Evolutionary conservation across 352 stramenopile genomes (phyloP).

Genomic region (Phytophthora agathidicida): DNA sequence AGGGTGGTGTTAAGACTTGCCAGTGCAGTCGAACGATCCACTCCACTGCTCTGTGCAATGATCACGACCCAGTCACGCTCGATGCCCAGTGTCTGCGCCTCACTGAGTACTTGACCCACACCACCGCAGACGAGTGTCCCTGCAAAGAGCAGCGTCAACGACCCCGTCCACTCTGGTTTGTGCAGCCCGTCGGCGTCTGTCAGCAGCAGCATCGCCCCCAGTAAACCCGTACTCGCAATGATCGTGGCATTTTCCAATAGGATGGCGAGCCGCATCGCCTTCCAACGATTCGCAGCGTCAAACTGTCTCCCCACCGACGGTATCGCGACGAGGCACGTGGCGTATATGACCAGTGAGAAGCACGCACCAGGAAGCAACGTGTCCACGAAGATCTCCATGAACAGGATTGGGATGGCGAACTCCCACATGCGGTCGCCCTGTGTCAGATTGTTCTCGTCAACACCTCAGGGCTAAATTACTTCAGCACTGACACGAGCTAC

Average conservation of each 20-base stretch:
- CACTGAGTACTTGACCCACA: constrained; percentile 80
- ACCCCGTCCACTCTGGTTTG: constrained; percentile 58
- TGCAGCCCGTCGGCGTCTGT: constrained; percentile 62
- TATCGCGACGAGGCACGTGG: constrained; percentile 70
- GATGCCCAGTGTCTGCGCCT: constrained; percentile 77
- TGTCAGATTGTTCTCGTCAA: background rate
- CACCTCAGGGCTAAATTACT: background rate
- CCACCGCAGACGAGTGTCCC: constrained; percentile 66
- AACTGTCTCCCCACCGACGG: constrained; percentile 69
- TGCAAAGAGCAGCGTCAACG: constrained; percentile 56
- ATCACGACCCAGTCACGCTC: constrained; percentile 90
- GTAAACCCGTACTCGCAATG: constrained; percentile 58
- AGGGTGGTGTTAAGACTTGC: constrained; percentile 74
- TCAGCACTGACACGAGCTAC: background rate
- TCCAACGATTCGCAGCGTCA: constrained; percentile 71
- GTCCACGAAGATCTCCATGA: constrained; percentile 89
- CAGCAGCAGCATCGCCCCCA: constrained; percentile 62
- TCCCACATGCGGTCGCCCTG: constrained; percentile 86
- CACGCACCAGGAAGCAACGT: constrained; percentile 76
- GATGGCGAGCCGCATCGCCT: constrained; percentile 68
- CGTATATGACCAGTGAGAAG: constrained; percentile 81
- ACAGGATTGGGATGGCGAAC: constrained; percentile 81
- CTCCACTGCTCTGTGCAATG: constrained; percentile 43
- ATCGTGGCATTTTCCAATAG: constrained; percentile 80
- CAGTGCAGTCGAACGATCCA: constrained; percentile 49